Percentiles rank a stretch among this genome's conserved stretches.
Evolutionary conservation across 139 green algal species (phyloP).

Genomic region (Picochlorum sp.): DNA sequence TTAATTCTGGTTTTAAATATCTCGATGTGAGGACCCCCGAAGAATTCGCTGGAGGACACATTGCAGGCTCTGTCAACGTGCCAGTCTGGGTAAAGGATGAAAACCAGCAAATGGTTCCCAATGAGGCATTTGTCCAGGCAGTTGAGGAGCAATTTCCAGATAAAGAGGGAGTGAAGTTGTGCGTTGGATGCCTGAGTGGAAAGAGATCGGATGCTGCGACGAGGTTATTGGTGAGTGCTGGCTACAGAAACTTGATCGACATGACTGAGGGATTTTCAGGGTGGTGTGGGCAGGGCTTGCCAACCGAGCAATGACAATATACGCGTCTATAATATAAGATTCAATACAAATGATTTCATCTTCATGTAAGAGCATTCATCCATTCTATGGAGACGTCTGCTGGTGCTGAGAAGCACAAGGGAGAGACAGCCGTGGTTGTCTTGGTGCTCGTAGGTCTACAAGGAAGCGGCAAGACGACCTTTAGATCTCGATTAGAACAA

Average conservation of each 20-base stretch:
- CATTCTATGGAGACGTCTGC: background rate
- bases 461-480: conserved; percentile 60
- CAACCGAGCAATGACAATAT: background rate
- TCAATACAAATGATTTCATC: background rate
- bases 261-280: conserved; percentile 14
- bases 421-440: conserved; percentile 15
- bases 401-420: background rate
- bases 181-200: conserved; percentile 16
- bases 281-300: conserved; percentile 1
- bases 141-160: conserved; percentile 5
- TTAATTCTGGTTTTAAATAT: background rate
- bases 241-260: conserved; percentile 18
- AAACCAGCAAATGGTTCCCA: conserved; percentile 4
- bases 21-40: conserved; percentile 14
- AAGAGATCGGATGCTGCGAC: conserved; percentile 6
- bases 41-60: conserved; percentile 22
- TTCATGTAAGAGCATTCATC: background rate
- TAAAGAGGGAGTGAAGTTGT: background rate
- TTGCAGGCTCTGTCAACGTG: conserved; percentile 21
- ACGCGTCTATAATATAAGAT: background rate
- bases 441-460: conserved; percentile 33
- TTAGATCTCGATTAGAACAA: conserved; percentile 30
- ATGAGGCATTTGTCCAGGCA: conserved; percentile 13
- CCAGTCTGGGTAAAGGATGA: conserved; percentile 21
- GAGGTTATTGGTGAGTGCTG: conserved; percentile 5